These are phyloP conservation scores for Shiraia bambusicola DNA, from an alignment of 2,329 filamentous ascomycete genomes.

Conservation along the genomic window DNA sequence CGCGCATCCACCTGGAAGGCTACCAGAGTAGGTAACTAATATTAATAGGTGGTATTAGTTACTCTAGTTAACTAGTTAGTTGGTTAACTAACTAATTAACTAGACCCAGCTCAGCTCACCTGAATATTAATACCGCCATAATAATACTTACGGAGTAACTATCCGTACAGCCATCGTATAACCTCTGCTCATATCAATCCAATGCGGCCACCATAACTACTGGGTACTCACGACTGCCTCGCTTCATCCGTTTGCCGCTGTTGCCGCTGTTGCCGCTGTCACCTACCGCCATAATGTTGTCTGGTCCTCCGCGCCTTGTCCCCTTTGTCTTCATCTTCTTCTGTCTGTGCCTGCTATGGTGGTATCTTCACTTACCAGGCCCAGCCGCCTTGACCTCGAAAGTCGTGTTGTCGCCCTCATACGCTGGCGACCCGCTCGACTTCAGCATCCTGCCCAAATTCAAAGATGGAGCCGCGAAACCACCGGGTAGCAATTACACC, in stretches of 20 bases:
- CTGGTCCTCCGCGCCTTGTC: slow-evolving; percentile 37
- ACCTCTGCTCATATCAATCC: too few relatives aligned
- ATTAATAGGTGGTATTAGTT: too few relatives aligned
- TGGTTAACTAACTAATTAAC: too few relatives aligned
- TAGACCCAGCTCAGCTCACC: too few relatives aligned
- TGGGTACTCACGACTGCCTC: neutral
- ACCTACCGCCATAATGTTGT: slow-evolving; percentile 39
- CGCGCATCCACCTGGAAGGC: too few relatives aligned
- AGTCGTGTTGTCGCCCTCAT: slow-evolving; percentile 12
- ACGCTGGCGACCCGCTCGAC: slow-evolving; percentile 34
- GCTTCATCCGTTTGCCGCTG: slow-evolving; percentile 8
- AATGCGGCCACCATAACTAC: slow-evolving; percentile 3
- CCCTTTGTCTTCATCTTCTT: slow-evolving; percentile 31
- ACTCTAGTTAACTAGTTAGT: too few relatives aligned
- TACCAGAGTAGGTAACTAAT: too few relatives aligned
- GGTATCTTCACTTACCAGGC: slow-evolving; percentile 27
- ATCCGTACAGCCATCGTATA: too few relatives aligned
- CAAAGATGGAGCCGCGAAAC: slow-evolving; percentile 32
- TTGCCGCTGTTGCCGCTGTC: slow-evolving; percentile 8
- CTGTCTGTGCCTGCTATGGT: slow-evolving; percentile 32
- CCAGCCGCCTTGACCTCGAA: slow-evolving; percentile 9
- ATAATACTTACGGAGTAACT: too few relatives aligned
- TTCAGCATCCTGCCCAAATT: slow-evolving; percentile 40
- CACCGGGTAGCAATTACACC: slow-evolving; percentile 40
- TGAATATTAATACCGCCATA: too few relatives aligned